Conservation (phyloP, 2,329 filamentous ascomycete species). For the Neopestalotiopsis sp. region DNA sequence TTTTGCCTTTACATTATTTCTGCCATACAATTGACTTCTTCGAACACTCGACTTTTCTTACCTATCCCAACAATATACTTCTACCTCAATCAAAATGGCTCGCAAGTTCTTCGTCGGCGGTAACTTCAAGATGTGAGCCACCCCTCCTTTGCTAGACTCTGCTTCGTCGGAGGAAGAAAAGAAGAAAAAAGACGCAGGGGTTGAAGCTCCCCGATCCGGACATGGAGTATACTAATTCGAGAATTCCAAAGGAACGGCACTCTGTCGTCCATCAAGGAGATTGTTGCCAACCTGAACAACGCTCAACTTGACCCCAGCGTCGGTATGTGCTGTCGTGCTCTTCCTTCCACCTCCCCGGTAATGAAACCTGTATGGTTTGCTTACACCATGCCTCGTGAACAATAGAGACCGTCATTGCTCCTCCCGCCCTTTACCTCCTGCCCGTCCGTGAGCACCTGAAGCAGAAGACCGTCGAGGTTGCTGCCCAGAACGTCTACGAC, state of each 20-base stretch:
- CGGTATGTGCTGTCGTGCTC: constrained; percentile 57
- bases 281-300: constrained; percentile 87
- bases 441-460: constrained; percentile 81
- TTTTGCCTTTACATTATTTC: not conserved
- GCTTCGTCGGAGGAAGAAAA: not conserved
- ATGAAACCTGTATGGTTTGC: not conserved
- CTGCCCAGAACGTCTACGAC: constrained; percentile 96
- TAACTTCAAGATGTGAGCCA: constrained; percentile 97
- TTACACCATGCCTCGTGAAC: not conserved
- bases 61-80: not conserved
- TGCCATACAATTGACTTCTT: not conserved
- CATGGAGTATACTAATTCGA: constrained; percentile 19
- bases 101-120: constrained; percentile 97
- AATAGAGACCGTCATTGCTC: constrained; percentile 91
- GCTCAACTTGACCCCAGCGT: constrained; percentile 78
- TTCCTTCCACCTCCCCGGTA: not conserved
- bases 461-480: constrained; percentile 74
- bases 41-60: not conserved
- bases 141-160: constrained; percentile 30
- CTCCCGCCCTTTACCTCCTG: constrained; percentile 88
- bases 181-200: constrained; percentile 12
- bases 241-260: constrained; percentile 80
- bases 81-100: constrained; percentile 70
- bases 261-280: constrained; percentile 85
- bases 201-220: not conserved